These are phyloP conservation scores for Mycena rosella DNA, from an alignment of 768 basidiomycete genomes.

Conservation along the genomic window DNA sequence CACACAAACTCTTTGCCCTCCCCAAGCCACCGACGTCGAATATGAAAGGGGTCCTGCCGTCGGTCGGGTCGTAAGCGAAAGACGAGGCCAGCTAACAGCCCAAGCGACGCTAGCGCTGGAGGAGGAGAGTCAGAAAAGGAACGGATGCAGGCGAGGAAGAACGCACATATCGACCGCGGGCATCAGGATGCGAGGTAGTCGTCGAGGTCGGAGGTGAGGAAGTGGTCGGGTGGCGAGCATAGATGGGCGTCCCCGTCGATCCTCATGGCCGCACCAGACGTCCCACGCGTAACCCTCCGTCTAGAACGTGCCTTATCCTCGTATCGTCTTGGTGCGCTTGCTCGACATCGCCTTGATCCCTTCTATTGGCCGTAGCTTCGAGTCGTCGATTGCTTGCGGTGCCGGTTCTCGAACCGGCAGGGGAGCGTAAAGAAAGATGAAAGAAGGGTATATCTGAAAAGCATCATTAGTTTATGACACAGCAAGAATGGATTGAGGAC, in stretches of 20 bases:
- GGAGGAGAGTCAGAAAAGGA: neutral
- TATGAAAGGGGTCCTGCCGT: neutral
- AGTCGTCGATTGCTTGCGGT: too few species aligned
- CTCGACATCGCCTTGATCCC: neutral
- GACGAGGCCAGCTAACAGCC: neutral
- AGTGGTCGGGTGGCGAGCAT: conserved; percentile 2
- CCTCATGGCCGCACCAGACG: conserved; percentile 6
- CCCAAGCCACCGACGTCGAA: neutral
- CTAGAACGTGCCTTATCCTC: neutral
- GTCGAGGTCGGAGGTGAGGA: conserved; percentile 10
- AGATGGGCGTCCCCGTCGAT: conserved; percentile 20
- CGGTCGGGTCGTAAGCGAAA: neutral
- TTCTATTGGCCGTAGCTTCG: neutral
- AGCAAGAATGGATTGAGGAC: too few species aligned
- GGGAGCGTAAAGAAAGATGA: too few species aligned
- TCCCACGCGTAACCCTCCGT: neutral
- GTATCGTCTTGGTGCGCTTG: neutral
- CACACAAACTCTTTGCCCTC: neutral
- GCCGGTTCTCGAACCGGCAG: too few species aligned
- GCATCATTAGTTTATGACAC: too few species aligned
- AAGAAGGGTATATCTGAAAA: too few species aligned
- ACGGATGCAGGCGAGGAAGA: too few species aligned
- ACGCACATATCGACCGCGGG: neutral
- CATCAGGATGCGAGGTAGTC: neutral
- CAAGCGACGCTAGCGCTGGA: neutral